Evolutionary conservation across 2,329 filamentous ascomycete species (phyloP), one percentile per base, ranked within the genome.

Genomic region (Arthrobotrys conoides): DNA sequence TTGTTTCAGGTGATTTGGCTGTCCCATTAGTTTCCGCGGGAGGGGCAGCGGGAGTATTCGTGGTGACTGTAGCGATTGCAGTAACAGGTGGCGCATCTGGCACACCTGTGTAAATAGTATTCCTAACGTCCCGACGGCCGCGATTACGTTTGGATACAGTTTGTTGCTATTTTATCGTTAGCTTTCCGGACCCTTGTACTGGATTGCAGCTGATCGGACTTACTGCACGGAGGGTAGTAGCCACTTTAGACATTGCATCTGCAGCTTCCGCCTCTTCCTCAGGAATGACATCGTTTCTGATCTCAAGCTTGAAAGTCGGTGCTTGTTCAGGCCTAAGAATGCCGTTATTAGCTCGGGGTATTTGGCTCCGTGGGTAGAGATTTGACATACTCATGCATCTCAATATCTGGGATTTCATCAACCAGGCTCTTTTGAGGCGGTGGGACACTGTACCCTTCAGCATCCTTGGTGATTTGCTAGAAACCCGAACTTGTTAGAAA

Each of bases 41-140:
- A 36, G 66, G 66, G 85, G 57, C 20, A 3, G 57, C 20, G 20
- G 57, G 33, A 9, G 33, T 24, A 20, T 20, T 27, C 6, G 57
- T 61, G 9, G 57, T 61, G 3, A 61, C 57, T 3, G 57, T 61
- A 2, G 57, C 57, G 41, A 61, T 61, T 2, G 36, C 57, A 84
- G 44, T 84, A 84, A 10, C 84, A 81, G 16, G 82, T 82, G 10
- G 85, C 82, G 48, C 85, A 85, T 48, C 93, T 91, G 80, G 94
- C 88, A 83, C 96, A 95, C 69, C 97, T 91, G 0, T 94, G 14
- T 78, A 78, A 44, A 78, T 78, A 2, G 75, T 97, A 84, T 97
- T 97, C 76, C 95, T 90, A 80, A 96, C 93, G 83, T 98, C 95
- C 83, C 96, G 89, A 78, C 96, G 91, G 65, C 96, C 96, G 81